Evolutionary conservation across 768 basidiomycete genomes (phyloP).

Genomic region (Tylopilus intermedius): DNA sequence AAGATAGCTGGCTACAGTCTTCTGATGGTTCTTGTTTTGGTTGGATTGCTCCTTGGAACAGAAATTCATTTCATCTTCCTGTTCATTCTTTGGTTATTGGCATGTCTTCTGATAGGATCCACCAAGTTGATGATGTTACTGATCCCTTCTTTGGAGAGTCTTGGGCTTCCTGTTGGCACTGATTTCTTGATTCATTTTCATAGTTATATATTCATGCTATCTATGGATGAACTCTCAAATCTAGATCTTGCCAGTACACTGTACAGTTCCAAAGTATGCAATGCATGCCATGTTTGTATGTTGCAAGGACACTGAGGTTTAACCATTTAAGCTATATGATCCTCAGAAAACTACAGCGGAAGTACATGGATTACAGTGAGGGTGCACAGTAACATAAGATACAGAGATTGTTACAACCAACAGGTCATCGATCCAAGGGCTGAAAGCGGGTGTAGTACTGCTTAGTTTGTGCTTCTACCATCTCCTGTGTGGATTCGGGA

Average conservation of each 20-base stretch:
- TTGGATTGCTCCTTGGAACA: not conserved
- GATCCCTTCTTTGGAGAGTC: constrained; percentile 8
- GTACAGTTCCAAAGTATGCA: too few relatives aligned
- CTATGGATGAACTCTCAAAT: too few relatives aligned
- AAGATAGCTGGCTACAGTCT: not conserved
- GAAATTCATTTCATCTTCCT: not conserved
- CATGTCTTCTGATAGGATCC: not conserved
- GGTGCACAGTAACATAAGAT: not conserved
- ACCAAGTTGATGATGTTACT: not conserved
- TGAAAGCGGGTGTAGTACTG: constrained; percentile 82
- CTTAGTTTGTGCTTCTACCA: constrained; percentile 81
- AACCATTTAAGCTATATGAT: too few relatives aligned
- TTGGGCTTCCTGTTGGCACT: constrained; percentile 14
- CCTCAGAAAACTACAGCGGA: too few relatives aligned
- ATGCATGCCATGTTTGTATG: too few relatives aligned
- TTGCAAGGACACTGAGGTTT: too few relatives aligned
- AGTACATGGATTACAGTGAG: not conserved
- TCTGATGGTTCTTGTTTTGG: not conserved
- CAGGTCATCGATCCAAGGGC: constrained; percentile 40
- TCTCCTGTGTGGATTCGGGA: constrained; percentile 91
- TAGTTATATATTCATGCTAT: too few relatives aligned
- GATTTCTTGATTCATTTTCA: not conserved
- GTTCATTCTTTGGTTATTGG: not conserved
- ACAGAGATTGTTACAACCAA: not conserved
- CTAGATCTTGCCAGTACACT: too few relatives aligned